phyloP scores from a whole-genome alignment of 208 protist species.

The Leishmania major region DNA sequence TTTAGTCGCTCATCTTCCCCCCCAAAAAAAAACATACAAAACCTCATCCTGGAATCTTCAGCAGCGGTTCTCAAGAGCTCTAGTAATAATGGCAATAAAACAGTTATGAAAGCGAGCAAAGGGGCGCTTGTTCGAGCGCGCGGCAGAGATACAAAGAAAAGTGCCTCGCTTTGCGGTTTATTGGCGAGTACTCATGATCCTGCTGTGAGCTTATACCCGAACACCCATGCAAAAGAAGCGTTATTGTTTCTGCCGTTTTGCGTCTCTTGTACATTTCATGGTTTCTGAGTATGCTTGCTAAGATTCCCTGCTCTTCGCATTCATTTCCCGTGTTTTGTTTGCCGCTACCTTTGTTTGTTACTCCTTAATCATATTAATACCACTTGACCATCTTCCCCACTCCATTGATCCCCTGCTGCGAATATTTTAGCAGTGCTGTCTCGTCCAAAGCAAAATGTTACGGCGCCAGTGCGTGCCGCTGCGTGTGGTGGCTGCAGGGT shows the following conservation, averaged over 20 bases:
- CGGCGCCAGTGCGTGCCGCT: constrained; percentile 16
- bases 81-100: background rate
- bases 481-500: constrained; percentile 5
- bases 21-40: background rate
- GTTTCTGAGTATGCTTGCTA: background rate
- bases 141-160: background rate
- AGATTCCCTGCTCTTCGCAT: background rate
- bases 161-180: background rate
- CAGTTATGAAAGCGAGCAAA: background rate
- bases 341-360: background rate
- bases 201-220: background rate
- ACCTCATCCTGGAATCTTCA: background rate
- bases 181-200: background rate
- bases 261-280: background rate
- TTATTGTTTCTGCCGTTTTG: background rate
- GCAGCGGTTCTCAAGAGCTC: background rate
- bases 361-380: background rate
- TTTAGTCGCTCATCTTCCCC: background rate
- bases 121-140: background rate
- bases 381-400: background rate
- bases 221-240: background rate
- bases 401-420: background rate
- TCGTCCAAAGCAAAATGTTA: constrained; percentile 10
- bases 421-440: background rate
- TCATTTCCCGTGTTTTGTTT: background rate